phyloP scores from a whole-genome alignment of 75 land plant genomes.

The Cunninghamia lanceolata region DNA sequence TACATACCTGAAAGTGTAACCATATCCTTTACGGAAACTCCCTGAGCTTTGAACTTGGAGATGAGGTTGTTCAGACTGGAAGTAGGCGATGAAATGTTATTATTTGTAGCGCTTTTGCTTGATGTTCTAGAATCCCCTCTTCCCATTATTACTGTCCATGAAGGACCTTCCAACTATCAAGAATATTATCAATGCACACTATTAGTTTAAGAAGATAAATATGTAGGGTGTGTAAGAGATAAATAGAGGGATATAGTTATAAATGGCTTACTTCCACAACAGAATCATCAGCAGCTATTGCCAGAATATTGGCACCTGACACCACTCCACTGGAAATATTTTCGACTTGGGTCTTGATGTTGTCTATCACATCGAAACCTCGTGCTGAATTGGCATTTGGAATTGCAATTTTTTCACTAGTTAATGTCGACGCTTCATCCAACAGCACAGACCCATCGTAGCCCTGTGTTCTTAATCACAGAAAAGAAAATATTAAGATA shows the following conservation, averaged over 20 bases:
- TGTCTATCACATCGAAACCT: constrained; percentile 14
- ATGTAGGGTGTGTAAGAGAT: too few relatives aligned
- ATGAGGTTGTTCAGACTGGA: constrained; percentile 44
- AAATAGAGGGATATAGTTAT: too few relatives aligned
- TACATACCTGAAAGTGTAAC: constrained; percentile 56
- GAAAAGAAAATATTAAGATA: not conserved
- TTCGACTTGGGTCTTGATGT: constrained; percentile 11
- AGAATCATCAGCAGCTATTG: too few relatives aligned
- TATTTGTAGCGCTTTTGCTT: constrained; percentile 40
- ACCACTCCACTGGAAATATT: not conserved
- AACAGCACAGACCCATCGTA: constrained; percentile 10
- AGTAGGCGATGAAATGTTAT: constrained; percentile 53
- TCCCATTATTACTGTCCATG: too few relatives aligned
- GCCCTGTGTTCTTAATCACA: not conserved
- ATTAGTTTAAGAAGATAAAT: too few relatives aligned
- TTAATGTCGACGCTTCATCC: not conserved
- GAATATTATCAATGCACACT: too few relatives aligned
- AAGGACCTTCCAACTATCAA: too few relatives aligned
- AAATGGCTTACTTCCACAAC: too few relatives aligned
- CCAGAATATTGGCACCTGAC: not conserved
- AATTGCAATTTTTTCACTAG: constrained; percentile 2
- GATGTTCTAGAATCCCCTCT: too few relatives aligned
- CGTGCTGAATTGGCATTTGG: constrained; percentile 3
- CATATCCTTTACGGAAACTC: constrained; percentile 56
- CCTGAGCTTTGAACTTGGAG: constrained; percentile 39